Evolutionary conservation across 2,329 filamentous ascomycete genomes (phyloP), one percentile per base, ranked within the genome.

Genomic region (Aspergillus sp.): DNA sequence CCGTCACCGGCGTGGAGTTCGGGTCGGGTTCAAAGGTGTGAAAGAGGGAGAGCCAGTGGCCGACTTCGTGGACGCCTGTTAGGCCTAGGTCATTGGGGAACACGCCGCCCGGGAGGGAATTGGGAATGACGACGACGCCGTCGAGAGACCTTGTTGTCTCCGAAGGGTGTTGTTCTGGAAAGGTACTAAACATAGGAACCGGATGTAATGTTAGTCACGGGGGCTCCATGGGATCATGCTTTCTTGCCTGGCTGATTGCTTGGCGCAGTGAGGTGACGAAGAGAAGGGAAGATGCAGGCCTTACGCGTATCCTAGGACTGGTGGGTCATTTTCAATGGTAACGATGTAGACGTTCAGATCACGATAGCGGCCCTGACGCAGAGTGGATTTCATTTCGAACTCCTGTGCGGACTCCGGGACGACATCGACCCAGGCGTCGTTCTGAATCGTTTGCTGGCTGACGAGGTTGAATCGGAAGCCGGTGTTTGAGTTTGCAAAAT

Each of bases 401-500:
- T 55, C 53, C 17, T 41, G 23, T 17, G 38, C 22, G 28, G n/a
- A 48, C 3, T 15, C 22, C 6, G 28, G 28, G 28, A 13, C n/a
- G 45, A 49, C 15, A 17, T 13, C 17, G n/a, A 30, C 17, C 54
- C 54, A 56, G n/a, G 25, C 9, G 5, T 47, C 22, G 43, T 55
- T 47, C n/a, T 15, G 22, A 7, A 31, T 22, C 7, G 19, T n/a
- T 23, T 55, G 22, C 13, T 28, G 15, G 23, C 13, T 25, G 25
- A 47, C 25, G 19, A 55, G 53, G 7, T 55, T 38, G 45, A 56
- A 56, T 11, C 15, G 30, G 30, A 55, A 55, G 41, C 53, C 53
- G 0, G 53, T 31, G 19, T 48, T 48, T 28, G 46, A 48, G 48
- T 51, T 25, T 9, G 30, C 9, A 17, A 13, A 51, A 15, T 9